These are phyloP conservation scores for Taiwanofungus camphoratus DNA, from an alignment of 1,284 basidiomycete species.

Conservation along the genomic window DNA sequence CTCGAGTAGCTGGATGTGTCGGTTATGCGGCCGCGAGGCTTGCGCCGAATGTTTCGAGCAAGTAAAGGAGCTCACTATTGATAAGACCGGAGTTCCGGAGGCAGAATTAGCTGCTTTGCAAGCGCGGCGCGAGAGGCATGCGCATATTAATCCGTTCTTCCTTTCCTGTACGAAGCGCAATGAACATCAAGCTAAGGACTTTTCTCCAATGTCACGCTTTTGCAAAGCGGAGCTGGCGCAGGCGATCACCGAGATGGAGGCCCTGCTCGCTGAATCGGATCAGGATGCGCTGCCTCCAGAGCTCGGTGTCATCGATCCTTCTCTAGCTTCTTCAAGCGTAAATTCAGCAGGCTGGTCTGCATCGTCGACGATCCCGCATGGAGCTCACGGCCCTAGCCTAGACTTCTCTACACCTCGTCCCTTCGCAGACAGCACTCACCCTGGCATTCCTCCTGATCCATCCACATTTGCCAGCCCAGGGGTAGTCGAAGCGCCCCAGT, in stretches of 20 bases:
- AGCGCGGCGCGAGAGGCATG: conserved; percentile 51
- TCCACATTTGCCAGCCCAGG: conserved; percentile 18
- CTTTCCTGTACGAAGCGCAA: conserved; percentile 61
- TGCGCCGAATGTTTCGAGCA: conserved; percentile 80
- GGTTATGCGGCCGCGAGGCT: conserved; percentile 84
- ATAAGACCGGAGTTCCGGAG: conserved; percentile 40
- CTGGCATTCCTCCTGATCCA: conserved; percentile 17
- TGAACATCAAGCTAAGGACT: conserved; percentile 62
- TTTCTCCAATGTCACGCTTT: conserved; percentile 80
- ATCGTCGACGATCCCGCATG: background rate
- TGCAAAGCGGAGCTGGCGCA: conserved; percentile 56
- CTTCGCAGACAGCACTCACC: conserved; percentile 8
- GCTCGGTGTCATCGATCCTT: conserved; percentile 8
- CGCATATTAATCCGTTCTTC: conserved; percentile 67
- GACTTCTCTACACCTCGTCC: background rate
- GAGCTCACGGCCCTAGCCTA: background rate
- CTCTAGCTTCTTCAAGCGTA: conserved; percentile 4
- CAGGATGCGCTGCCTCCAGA: conserved; percentile 9
- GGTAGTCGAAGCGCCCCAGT: conserved; percentile 13
- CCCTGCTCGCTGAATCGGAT: conserved; percentile 31
- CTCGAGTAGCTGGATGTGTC: conserved; percentile 85
- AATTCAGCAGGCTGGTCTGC: background rate
- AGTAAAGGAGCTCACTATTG: conserved; percentile 58
- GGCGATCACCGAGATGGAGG: conserved; percentile 64
- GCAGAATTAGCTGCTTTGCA: conserved; percentile 44